Conservation (phyloP, 768 basidiomycete species). For the Suillus bovinus region DNA sequence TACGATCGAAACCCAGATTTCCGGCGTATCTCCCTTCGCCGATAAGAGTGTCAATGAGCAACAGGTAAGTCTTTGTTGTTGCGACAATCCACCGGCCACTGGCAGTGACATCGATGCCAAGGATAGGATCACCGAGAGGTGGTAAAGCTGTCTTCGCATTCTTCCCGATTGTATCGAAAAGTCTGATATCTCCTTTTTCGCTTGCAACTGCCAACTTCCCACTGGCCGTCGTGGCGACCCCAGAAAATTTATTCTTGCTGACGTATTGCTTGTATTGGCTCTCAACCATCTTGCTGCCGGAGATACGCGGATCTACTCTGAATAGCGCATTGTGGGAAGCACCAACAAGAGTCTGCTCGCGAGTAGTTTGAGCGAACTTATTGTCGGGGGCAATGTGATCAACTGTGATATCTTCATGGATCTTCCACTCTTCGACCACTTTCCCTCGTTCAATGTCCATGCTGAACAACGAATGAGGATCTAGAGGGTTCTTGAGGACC, state of each 20-base stretch:
- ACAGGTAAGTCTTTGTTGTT: slow-evolving; percentile 90
- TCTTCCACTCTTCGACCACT: slow-evolving; percentile 98
- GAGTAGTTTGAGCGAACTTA: slow-evolving; percentile 94
- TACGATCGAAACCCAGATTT: slow-evolving; percentile 85
- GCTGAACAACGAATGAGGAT: slow-evolving; percentile 80
- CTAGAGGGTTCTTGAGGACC: slow-evolving; percentile 83
- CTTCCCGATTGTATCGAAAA: slow-evolving; percentile 96
- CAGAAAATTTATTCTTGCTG: slow-evolving; percentile 93
- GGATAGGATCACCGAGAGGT: slow-evolving; percentile 91
- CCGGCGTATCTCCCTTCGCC: slow-evolving; percentile 87
- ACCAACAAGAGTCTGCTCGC: slow-evolving; percentile 91
- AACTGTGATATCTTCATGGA: slow-evolving; percentile 87
- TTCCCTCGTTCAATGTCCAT: slow-evolving; percentile 96
- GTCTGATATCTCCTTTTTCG: slow-evolving; percentile 93
- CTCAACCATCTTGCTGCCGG: slow-evolving; percentile 91
- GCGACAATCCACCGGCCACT: slow-evolving; percentile 95
- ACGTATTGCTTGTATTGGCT: slow-evolving; percentile 95
- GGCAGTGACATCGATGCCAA: slow-evolving; percentile 92
- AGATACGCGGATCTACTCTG: slow-evolving; percentile 95
- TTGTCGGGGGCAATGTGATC: slow-evolving; percentile 88
- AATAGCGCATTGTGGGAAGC: slow-evolving; percentile 93
- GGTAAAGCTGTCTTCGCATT: slow-evolving; percentile 98
- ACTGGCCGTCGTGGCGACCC: slow-evolving; percentile 81
- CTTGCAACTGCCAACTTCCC: slow-evolving; percentile 93
- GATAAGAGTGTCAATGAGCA: slow-evolving; percentile 94